phyloP scores from a whole-genome alignment of 2,329 filamentous ascomycete species.

The Talaromyces pinophilus region DNA sequence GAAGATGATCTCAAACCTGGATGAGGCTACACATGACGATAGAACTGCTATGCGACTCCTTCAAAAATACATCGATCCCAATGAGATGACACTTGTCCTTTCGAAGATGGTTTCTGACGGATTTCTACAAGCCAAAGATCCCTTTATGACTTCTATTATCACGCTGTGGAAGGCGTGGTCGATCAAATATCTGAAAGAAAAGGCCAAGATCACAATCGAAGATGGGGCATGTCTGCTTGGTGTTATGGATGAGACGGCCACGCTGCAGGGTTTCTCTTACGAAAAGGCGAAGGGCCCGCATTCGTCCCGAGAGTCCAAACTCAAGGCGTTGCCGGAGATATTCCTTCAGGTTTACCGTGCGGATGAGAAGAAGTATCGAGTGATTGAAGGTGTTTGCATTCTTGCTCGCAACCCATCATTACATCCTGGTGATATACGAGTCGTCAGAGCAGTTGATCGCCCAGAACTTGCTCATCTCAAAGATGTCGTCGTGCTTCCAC shows the following conservation, averaged over 20 bases:
- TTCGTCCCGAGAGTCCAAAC: slow-evolving; percentile 44
- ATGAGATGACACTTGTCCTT: slow-evolving; percentile 73
- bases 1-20: slow-evolving; percentile 67
- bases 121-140: slow-evolving; percentile 73
- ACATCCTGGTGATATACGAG: slow-evolving; percentile 86
- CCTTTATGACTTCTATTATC: slow-evolving; percentile 77
- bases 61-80: slow-evolving; percentile 77
- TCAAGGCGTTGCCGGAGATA: slow-evolving; percentile 71
- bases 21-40: slow-evolving; percentile 68
- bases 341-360: slow-evolving; percentile 77
- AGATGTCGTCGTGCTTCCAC: slow-evolving; percentile 85
- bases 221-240: slow-evolving; percentile 86
- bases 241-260: slow-evolving; percentile 80
- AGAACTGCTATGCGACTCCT: slow-evolving; percentile 67
- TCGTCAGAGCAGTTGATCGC: slow-evolving; percentile 80
- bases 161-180: slow-evolving; percentile 87
- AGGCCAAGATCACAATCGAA: slow-evolving; percentile 79
- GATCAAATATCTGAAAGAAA: slow-evolving; percentile 87
- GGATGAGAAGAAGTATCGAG: slow-evolving; percentile 57
- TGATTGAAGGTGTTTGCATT: slow-evolving; percentile 76
- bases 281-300: slow-evolving; percentile 40
- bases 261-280: slow-evolving; percentile 69
- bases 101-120: slow-evolving; percentile 76
- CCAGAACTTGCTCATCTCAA: slow-evolving; percentile 72
- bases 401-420: slow-evolving; percentile 91